Evolutionary conservation across 148 eudicot species (phyloP).

Genomic region (Diospyros kaki): DNA sequence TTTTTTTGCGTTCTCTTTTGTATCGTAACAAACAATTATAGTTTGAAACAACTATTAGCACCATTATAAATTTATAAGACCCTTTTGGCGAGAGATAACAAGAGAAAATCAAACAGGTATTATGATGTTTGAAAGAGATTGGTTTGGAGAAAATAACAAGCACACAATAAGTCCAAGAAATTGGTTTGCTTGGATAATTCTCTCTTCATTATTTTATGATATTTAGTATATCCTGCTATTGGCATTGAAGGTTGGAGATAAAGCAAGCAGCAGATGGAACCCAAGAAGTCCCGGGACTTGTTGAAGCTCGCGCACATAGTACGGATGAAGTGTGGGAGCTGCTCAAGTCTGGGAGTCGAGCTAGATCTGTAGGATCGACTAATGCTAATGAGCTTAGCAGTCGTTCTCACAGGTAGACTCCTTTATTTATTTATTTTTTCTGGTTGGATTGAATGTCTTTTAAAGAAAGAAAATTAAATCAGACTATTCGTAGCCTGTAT

Average conservation of each 20-base stretch:
- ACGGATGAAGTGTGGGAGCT: constrained; percentile 89
- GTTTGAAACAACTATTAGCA: not conserved
- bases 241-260: constrained; percentile 65
- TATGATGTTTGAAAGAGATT: not conserved
- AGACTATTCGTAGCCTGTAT: not conserved
- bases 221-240: not conserved
- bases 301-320: constrained; percentile 61
- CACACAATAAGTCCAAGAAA: too few relatives aligned
- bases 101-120: not conserved
- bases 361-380: constrained; percentile 90
- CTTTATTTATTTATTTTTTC: not conserved
- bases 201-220: too few relatives aligned
- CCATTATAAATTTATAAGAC: not conserved
- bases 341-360: constrained; percentile 70
- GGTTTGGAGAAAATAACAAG: too few relatives aligned
- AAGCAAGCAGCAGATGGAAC: constrained; percentile 88
- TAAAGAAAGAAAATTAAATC: not conserved
- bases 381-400: constrained; percentile 92
- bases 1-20: not conserved
- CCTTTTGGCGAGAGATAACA: too few relatives aligned
- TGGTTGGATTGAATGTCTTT: not conserved
- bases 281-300: constrained; percentile 94
- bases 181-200: too few relatives aligned
- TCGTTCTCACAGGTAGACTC: constrained; percentile 85
- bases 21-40: not conserved